phyloP scores from a whole-genome alignment of 2,329 filamentous ascomycete genomes.

The Neobulgaria alba region DNA sequence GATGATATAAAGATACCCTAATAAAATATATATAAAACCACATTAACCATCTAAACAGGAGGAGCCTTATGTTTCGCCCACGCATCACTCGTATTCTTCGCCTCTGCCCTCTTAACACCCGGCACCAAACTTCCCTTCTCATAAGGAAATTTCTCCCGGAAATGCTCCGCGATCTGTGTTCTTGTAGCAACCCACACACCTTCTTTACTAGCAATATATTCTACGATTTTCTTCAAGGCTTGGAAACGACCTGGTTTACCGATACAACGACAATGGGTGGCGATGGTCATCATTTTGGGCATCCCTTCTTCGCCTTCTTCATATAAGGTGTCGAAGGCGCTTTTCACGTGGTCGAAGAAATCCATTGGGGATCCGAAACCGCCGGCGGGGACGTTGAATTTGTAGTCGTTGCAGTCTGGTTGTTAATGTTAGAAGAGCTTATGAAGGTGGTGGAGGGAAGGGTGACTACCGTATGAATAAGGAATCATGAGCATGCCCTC shows the following conservation, averaged over 20 bases:
- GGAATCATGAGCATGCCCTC: constrained; percentile 32
- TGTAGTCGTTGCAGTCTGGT: constrained; percentile 7
- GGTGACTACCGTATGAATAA: constrained; percentile 18
- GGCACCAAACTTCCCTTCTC: no score
- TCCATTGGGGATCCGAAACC: constrained; percentile 2
- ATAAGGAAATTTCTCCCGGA: constrained; percentile 1
- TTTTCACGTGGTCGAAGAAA: constrained; percentile 33
- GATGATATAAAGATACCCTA: no score
- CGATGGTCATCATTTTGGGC: constrained; percentile 50
- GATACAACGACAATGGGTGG: constrained; percentile 42
- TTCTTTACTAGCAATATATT: constrained; percentile 33
- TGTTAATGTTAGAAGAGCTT: neutral
- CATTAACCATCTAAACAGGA: no score
- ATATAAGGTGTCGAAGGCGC: constrained; percentile 43
- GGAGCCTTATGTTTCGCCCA: no score
- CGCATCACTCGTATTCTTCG: neutral
- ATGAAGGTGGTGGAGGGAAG: neutral
- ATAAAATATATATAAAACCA: no score
- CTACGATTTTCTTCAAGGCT: constrained; percentile 41
- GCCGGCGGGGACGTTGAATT: constrained; percentile 8
- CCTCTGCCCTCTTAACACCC: no score
- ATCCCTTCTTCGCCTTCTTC: constrained; percentile 29
- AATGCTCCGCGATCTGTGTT: constrained; percentile 1
- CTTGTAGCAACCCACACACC: constrained; percentile 3
- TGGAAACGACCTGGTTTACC: constrained; percentile 41